phyloP scores from a whole-genome alignment of 108 stramenopile genomes.

The Pseudonitzschia delicatissima region DNA sequence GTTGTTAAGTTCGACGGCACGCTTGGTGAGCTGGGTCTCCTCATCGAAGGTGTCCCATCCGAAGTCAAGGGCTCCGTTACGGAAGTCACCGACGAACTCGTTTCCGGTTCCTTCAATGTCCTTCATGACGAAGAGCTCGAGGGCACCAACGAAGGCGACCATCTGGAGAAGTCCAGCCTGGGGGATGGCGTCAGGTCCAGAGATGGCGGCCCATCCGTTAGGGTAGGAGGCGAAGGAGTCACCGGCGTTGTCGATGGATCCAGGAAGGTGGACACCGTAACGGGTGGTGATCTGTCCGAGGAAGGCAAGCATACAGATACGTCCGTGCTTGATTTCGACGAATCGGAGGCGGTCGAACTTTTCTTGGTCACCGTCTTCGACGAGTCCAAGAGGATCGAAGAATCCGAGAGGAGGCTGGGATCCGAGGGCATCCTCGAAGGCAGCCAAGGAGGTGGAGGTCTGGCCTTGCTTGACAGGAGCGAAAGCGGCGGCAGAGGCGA shows the following conservation, averaged over 20 bases:
- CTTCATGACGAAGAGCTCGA: conserved; percentile 69
- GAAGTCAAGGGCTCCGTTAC: conserved; percentile 73
- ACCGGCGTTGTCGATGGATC: conserved; percentile 49
- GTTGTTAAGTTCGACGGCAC: conserved; percentile 88
- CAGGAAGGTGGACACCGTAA: conserved; percentile 70
- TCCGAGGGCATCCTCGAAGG: conserved; percentile 82
- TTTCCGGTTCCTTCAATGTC: conserved; percentile 50
- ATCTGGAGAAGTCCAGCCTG: conserved; percentile 60
- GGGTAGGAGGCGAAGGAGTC: conserved; percentile 52
- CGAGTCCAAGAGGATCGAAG: conserved; percentile 83
- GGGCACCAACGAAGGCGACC: conserved; percentile 65
- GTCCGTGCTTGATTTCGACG: conserved; percentile 77
- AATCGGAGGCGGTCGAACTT: conserved; percentile 59
- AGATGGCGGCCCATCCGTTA: conserved; percentile 58
- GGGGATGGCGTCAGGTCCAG: conserved; percentile 48
- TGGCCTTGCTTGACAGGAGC: conserved; percentile 44
- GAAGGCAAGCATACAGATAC: conserved; percentile 72
- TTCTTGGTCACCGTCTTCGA: conserved; percentile 49
- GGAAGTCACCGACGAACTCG: conserved; percentile 72
- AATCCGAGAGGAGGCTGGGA: conserved; percentile 88
- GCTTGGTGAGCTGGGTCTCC: conserved; percentile 67
- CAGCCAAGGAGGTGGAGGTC: conserved; percentile 43
- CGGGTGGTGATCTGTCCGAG: conserved; percentile 56
- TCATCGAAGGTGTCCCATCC: conserved; percentile 69
- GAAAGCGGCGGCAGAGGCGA: conserved; percentile 62